Conservation (phyloP, 495 filamentous ascomycete genomes). For the Pseudevernia furfuracea region DNA sequence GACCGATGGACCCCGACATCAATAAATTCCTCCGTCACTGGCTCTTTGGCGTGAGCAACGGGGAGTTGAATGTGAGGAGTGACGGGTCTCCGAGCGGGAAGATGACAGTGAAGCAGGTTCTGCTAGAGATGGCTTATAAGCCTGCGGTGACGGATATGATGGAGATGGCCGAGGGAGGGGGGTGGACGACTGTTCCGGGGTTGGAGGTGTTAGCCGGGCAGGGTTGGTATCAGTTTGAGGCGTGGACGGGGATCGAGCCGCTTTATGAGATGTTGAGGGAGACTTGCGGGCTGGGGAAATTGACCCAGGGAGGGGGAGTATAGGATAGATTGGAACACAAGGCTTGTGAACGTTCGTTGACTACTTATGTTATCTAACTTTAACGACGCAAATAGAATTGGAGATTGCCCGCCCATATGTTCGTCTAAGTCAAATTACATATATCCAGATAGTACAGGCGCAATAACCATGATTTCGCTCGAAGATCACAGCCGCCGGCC, state of each 20-base stretch:
- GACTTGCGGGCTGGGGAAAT: conserved; percentile 8
- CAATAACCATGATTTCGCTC: not conserved
- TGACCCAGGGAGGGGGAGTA: not conserved
- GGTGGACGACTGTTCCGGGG: conserved; percentile 82
- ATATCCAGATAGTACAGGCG: not conserved
- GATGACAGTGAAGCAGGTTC: conserved; percentile 35
- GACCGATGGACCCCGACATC: conserved; percentile 68
- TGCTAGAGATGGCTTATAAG: conserved; percentile 97
- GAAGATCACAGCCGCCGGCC: not conserved
- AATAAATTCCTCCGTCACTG: conserved; percentile 53
- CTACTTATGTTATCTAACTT: not conserved
- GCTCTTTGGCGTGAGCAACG: conserved; percentile 43
- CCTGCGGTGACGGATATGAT: conserved; percentile 77
- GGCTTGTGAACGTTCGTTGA: not conserved
- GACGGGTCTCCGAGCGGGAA: not conserved
- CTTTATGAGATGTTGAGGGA: conserved; percentile 16
- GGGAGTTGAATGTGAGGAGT: conserved; percentile 10
- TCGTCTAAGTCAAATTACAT: not conserved
- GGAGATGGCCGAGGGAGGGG: conserved; percentile 67
- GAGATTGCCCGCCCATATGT: not conserved
- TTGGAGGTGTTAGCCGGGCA: conserved; percentile 87
- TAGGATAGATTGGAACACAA: not conserved
- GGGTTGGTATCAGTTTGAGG: conserved; percentile 58
- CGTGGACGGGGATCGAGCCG: conserved; percentile 28
- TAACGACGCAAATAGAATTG: not conserved